These are phyloP conservation scores for Cryptosporidium muris DNA, from an alignment of 169 alveolate species.

Conservation along the genomic window DNA sequence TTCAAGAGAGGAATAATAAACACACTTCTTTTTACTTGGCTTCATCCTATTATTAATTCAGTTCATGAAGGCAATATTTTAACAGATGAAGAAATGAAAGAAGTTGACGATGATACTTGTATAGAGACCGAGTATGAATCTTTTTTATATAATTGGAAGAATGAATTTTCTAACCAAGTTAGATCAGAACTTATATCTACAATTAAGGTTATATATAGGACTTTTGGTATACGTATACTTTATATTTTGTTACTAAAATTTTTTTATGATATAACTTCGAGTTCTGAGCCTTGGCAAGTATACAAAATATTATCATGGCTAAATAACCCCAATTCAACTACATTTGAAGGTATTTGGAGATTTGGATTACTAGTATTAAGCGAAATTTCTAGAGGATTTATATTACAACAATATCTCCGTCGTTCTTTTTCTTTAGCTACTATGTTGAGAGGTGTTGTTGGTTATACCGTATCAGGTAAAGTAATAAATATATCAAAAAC, in stretches of 20 bases:
- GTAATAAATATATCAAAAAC: conserved; percentile 29
- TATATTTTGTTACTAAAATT: not conserved
- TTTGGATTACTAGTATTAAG: conserved; percentile 20
- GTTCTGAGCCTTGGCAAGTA: conserved; percentile 54
- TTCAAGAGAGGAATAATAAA: conserved; percentile 50
- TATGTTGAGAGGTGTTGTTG: conserved; percentile 65
- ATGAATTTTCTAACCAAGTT: conserved; percentile 23
- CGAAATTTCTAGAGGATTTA: conserved; percentile 37
- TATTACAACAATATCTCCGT: conserved; percentile 57
- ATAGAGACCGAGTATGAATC: conserved; percentile 19
- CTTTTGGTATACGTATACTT: conserved; percentile 30
- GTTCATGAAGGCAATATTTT: conserved; percentile 3
- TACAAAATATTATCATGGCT: conserved; percentile 30
- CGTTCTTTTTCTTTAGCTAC: conserved; percentile 39
- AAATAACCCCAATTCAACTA: conserved; percentile 33
- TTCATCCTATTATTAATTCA: conserved; percentile 14
- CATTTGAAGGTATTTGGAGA: conserved; percentile 11
- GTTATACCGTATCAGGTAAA: conserved; percentile 35
- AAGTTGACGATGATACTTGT: conserved; percentile 46
- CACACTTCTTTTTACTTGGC: conserved; percentile 43
- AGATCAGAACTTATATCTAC: conserved; percentile 24
- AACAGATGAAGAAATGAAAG: conserved; percentile 17
- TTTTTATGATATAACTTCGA: conserved; percentile 20
- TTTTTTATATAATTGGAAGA: conserved; percentile 47
- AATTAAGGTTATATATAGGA: conserved; percentile 16